A percentile compares a stretch with the other conserved stretches of the same genome.
Evolutionary conservation across 2,329 filamentous ascomycete genomes (phyloP).

Genomic region (Trichoderma pleuroti): DNA sequence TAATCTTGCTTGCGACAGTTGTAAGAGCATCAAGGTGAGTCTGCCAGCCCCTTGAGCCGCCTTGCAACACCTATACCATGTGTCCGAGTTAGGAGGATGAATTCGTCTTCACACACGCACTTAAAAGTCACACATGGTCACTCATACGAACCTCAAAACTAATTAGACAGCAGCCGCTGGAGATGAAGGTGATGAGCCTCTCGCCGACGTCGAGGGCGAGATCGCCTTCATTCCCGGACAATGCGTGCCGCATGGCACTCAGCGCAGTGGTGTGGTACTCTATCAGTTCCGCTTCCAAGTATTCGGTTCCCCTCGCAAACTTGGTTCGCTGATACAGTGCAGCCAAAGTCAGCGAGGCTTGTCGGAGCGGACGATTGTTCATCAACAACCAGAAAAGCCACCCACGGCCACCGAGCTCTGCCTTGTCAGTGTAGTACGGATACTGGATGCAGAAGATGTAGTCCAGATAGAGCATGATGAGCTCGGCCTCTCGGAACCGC

Average conservation of each 20-base stretch:
- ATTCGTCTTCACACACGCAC: not conserved
- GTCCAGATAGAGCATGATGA: slow-evolving; percentile 17
- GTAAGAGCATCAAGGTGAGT: slow-evolving; percentile 14
- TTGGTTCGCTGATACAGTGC: slow-evolving; percentile 14
- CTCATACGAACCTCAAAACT: slow-evolving; percentile 14
- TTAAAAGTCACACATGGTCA: not conserved
- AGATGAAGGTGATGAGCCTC: slow-evolving; percentile 7
- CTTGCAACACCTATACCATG: slow-evolving; percentile 6
- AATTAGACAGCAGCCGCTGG: slow-evolving; percentile 14
- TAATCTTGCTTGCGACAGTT: slow-evolving; percentile 5
- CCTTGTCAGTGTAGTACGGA: slow-evolving; percentile 10
- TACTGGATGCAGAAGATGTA: slow-evolving; percentile 16
- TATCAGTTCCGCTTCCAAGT: slow-evolving; percentile 10
- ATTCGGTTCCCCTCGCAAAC: slow-evolving; percentile 11
- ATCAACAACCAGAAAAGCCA: slow-evolving; percentile 14
- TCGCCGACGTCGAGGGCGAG: not conserved
- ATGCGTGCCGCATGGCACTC: slow-evolving; percentile 13
- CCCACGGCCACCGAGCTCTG: slow-evolving; percentile 8
- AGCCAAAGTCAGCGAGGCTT: slow-evolving; percentile 10
- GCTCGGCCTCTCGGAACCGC: slow-evolving; percentile 12
- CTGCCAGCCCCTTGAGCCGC: slow-evolving; percentile 5
- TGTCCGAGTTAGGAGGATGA: slow-evolving; percentile 3
- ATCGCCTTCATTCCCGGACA: not conserved
- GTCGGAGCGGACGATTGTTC: slow-evolving; percentile 5
- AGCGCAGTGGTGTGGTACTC: slow-evolving; percentile 12